phyloP scores from a whole-genome alignment of 768 basidiomycete genomes.

The Suillus discolor region DNA sequence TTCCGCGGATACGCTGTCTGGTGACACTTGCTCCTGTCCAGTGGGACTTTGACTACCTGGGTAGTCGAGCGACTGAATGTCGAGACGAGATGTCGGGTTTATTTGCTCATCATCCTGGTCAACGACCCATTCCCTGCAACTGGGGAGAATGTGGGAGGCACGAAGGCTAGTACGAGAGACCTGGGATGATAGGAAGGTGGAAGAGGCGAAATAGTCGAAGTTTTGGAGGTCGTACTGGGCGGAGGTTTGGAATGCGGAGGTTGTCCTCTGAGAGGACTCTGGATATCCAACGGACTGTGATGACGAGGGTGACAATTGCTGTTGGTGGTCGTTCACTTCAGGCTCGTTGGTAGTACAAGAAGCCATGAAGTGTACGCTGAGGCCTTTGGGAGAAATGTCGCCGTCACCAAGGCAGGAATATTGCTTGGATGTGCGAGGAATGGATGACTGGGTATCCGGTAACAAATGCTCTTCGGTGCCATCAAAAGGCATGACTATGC shows the following conservation, averaged over 20 bases:
- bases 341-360: slow-evolving; percentile 26
- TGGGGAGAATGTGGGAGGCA: not conserved
- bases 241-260: slow-evolving; percentile 22
- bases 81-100: slow-evolving; percentile 5
- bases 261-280: slow-evolving; percentile 34
- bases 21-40: slow-evolving; percentile 22
- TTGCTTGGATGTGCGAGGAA: slow-evolving; percentile 14
- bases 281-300: slow-evolving; percentile 23
- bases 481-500: slow-evolving; percentile 11
- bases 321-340: slow-evolving; percentile 29
- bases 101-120: not conserved
- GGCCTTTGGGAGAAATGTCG: slow-evolving; percentile 3
- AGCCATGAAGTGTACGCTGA: slow-evolving; percentile 32
- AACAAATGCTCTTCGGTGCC: slow-evolving; percentile 18
- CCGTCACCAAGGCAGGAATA: slow-evolving; percentile 19
- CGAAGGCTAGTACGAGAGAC: slow-evolving; percentile 6
- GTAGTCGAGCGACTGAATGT: slow-evolving; percentile 17
- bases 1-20: slow-evolving; percentile 32
- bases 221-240: slow-evolving; percentile 18
- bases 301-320: slow-evolving; percentile 16
- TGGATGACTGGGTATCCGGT: slow-evolving; percentile 21
- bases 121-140: slow-evolving; percentile 23
- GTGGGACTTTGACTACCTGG: slow-evolving; percentile 17
- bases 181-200: slow-evolving; percentile 13
- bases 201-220: slow-evolving; percentile 15